Evolutionary conservation across 2,329 filamentous ascomycete species (phyloP), one percentile per base, ranked within the genome.

Genomic region (Dendryphion nanum): DNA sequence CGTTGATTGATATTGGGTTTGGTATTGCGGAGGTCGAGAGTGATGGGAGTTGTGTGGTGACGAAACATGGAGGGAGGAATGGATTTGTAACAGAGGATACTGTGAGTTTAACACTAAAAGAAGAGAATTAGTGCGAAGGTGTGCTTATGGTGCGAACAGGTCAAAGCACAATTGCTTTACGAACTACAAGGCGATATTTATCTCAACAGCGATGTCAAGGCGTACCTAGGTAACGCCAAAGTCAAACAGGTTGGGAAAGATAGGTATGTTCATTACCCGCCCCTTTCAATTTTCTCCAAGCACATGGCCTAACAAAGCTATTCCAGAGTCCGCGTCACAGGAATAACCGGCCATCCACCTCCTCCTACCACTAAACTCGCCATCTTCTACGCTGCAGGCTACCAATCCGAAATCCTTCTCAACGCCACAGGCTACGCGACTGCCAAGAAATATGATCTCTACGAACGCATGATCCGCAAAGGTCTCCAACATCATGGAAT

Each of bases 11-110:
- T 31, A 63, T 73, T 2, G 64, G 66, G 0, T 74, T 73, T 30
- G 73, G 71, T 1, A 75, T 79, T 40, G 74, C 69, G 1, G 74
- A 78, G 38, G 62, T 79, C 14, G 64, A 59, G 4, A 52, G 30
- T 0, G 67, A 72, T 45, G 75, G 75, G 0, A 63, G 59, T 2
- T 73, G 67, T 19, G 56, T 75, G 13, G 66, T 78, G 24, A 74
- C 72, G 3, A 78, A 76, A 44, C 73, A 76, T 37, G 61, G 67
- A 5, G 51, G 50, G 0, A 67, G 66, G 5, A 68, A 70, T n/a
- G 60, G 61, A 0, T 57, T 64, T 19, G 59, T 63, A 1, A 61
- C 48, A 2, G 59, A 51, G 28, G 61, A 65, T 35, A 63, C 55
- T 6, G 58, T n/a, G n/a, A n/a, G n/a, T n/a, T n/a, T n/a, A n/a